Evolutionary conservation across 805 yeast genomes (phyloP), one percentile per base, ranked within the genome.

Genomic region (Torulaspora franciscae): DNA sequence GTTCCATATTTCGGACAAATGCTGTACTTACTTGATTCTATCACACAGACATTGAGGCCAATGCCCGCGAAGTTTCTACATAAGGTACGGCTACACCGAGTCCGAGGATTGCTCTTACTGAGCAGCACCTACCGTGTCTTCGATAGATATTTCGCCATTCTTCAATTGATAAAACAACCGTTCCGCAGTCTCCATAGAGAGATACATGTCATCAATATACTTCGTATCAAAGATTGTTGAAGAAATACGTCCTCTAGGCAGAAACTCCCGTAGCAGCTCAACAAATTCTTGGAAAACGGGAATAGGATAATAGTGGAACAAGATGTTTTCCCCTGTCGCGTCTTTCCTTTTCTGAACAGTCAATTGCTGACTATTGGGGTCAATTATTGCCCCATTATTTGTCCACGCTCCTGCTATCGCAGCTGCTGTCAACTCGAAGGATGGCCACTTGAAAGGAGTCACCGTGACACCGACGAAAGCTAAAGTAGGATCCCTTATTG

Each of bases 371-470:
- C 29, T 27, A 27, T 5, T 70, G 74, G 70, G 7, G 54, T 45
- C 14, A 42, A 45, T 54, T 74, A 78, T 19, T 69, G 73, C 23
- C 66, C 66, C 11, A 19, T 55, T 48, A 0, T 68, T 34, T 1
- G 81, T 65, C 78, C 80, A 77, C 3, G 75, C 73, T n/a, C 81
- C 81, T 11, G 79, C 77, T 40, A 77, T 63, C 0, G 80, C 79
- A n/a, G 78, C 74, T 1, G 79, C 76, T 37, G 68, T 62, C 1
- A 73, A 65, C 52, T 78, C 83, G 50, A 76, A 73, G 11, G 74
- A 67, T 40, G 74, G 73, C 64, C 75, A 76, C 49, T 71, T 68
- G 22, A 74, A 54, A 2, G 73, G 70, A 1, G 77, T 68, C 2
- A 72, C 54, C 19, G 54, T 47, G 7, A 61, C 59, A 0, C 79